Base-by-base conservation (phyloP, 2,329 filamentous ascomycete species). In the Pseudogymnoascus sp. region DNA sequence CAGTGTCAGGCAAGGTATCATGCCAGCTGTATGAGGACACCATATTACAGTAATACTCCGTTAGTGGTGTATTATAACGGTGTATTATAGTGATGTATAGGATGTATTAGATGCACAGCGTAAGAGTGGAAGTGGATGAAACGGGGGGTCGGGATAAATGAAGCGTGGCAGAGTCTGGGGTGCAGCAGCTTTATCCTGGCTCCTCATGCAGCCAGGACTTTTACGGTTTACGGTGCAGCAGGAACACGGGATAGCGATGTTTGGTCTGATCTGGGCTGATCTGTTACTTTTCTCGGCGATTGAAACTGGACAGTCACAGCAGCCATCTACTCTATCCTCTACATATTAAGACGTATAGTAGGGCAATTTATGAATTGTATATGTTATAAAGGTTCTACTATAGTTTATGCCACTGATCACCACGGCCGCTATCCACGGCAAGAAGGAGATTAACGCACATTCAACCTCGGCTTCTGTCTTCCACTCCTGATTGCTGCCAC, bases 131-230 rank as follows among this genome's bases (percentile, higher is more conserved):
- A 48, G 42, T 29, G 40, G 21, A 45, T 48, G 21, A 48, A 48
- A 48, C 42, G 21, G 42, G 42, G 25, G 42, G 25, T 27, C 42
- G 25, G 42, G 42, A 48, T 48, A 48, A 48, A 48, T 48, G 42
- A 29, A 48, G 42, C 42, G 42, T 48, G 42, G 42, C 42, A 48
- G 42, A 48, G 42, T 48, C 42, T 29, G 42, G 42, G 42, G 42
- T 48, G 42, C 42, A 48, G 42, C 42, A 48, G 42, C 42, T 48
- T 29, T 48, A 48, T 27, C 42, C 42, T 5, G 21, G 39, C 18
- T 13, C 21, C 25, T 48, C 42, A 48, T 48, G 42, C 42, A 48
- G 18, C 18, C 18, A 18, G 18, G 18, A 18, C 18, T 18, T 18
- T 18, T 18, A 18, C 18, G 18, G 18, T 18, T 18, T 18, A 18